A percentile compares a stretch with the other conserved stretches of the same genome.
Conservation (phyloP, 805 yeast genomes). For the Isabelozyma rhagii region DNA sequence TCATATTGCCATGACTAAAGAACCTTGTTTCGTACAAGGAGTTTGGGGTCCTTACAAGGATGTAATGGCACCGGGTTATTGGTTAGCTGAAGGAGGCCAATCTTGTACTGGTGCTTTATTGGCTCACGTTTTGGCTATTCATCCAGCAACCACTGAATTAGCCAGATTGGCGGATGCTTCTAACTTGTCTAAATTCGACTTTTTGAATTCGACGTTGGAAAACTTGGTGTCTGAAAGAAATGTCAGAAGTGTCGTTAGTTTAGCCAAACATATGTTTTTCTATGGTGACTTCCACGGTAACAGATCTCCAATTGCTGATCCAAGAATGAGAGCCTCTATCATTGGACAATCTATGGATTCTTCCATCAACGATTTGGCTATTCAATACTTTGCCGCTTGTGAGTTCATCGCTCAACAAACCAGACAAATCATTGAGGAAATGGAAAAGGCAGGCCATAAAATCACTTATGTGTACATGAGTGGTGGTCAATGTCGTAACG, state of each 20-base stretch:
- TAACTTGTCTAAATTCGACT: slow-evolving; percentile 75
- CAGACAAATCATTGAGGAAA: slow-evolving; percentile 85
- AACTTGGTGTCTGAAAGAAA: slow-evolving; percentile 53
- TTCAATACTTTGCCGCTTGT: slow-evolving; percentile 87
- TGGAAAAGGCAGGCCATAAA: slow-evolving; percentile 76
- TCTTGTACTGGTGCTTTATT: slow-evolving; percentile 93
- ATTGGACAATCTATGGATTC: slow-evolving; percentile 92
- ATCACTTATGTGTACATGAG: slow-evolving; percentile 79
- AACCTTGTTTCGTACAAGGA: slow-evolving; percentile 88
- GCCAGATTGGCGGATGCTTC: slow-evolving; percentile 65
- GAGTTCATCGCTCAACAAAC: slow-evolving; percentile 98
- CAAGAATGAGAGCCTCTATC: slow-evolving; percentile 86
- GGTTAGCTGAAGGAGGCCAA: slow-evolving; percentile 99
- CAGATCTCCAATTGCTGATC: slow-evolving; percentile 96
- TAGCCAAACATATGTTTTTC: slow-evolving; percentile 83
- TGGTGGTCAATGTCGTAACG: slow-evolving; percentile 96
- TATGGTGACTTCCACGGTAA: slow-evolving; percentile 98
- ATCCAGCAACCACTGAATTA: slow-evolving; percentile 81
- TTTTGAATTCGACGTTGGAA: slow-evolving; percentile 73
- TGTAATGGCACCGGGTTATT: slow-evolving; percentile 81
- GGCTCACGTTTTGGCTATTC: slow-evolving; percentile 82
- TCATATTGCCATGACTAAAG: slow-evolving; percentile 81
- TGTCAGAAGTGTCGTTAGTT: slow-evolving; percentile 69
- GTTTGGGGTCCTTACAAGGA: slow-evolving; percentile 99
- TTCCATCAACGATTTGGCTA: slow-evolving; percentile 78